Evolutionary conservation across 495 filamentous ascomycete species (phyloP), one percentile per base, ranked within the genome.

Genomic region (Daldinia grandis): DNA sequence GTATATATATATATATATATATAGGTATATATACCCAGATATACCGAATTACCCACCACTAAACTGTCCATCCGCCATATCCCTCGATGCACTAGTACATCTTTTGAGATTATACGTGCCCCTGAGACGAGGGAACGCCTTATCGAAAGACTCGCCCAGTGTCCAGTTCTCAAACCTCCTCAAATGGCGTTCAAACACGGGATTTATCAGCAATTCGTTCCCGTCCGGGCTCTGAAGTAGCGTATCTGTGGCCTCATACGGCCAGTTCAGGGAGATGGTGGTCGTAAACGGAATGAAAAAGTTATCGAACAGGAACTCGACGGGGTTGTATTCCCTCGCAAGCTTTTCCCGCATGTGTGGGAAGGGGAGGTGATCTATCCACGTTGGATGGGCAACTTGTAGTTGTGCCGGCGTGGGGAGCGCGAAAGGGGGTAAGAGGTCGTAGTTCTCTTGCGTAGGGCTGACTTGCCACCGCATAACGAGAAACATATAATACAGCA

Each of bases 401-500:
- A 90, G 78, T 76, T 94, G 92, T 8, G 82, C 81, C 0, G 85
- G 81, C 1, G 85, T 78, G 9, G 92, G 92, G 0, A 82, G 84
- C 15, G 89, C 76, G 87, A 88, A 94, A 1, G 86, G 78, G 0
- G 93, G 92, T 2, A 95, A 75, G 6, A 91, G 84, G 19, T 88
- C 83, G 74, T 90, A 93, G 78, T 92, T 94, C 68, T 91, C 89
- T 50, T 81, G 82, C 4, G 92, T 92, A 0, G 92, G 92, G 9
- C 81, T 83, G 24, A 96, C 88, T 72, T 90, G 88, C 92, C 92
- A 96, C 2, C 92, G 88, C 90, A 94, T 92, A 56, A 92, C 74
- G 8, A 93, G 85, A 77, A 94, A 95, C 92, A 94, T 95, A 74
- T 86, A 78, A 71, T 91, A 92, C n/a, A 95, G 82, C 5, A 93